Conservation (phyloP, 257 asterid genomes). For the Solanum rostratum region DNA sequence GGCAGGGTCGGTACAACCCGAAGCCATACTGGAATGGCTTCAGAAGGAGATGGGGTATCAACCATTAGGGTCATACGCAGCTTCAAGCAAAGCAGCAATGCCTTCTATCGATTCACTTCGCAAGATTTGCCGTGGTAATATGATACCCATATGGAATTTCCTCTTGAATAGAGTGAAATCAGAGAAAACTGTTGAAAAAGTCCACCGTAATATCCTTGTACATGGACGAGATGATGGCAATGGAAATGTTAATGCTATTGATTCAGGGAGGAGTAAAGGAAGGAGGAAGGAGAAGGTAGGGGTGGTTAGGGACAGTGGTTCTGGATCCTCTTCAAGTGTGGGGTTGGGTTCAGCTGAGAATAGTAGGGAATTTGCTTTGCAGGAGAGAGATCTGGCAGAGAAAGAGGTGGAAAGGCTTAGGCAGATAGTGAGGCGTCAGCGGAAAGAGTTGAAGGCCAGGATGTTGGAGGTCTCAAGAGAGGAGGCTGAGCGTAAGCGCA, state of each 20-base stretch:
- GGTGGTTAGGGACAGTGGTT: slow-evolving; percentile 8
- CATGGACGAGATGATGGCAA: slow-evolving; percentile 53
- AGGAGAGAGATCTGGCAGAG: slow-evolving; percentile 92
- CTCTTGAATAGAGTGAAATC: slow-evolving; percentile 79
- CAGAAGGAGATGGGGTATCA: slow-evolving; percentile 93
- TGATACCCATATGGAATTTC: slow-evolving; percentile 90
- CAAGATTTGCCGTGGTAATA: slow-evolving; percentile 88
- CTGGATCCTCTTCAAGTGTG: not conserved
- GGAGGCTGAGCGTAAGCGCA: slow-evolving; percentile 89
- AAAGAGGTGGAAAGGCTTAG: slow-evolving; percentile 96
- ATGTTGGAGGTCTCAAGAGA: slow-evolving; percentile 94
- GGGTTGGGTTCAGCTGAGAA: slow-evolving; percentile 13
- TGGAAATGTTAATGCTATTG: slow-evolving; percentile 19
- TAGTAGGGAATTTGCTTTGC: slow-evolving; percentile 80
- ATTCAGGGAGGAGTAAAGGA: slow-evolving; percentile 17
- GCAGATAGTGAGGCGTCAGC: slow-evolving; percentile 85
- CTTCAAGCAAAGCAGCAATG: slow-evolving; percentile 50
- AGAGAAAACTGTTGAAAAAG: slow-evolving; percentile 86
- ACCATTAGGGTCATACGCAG: slow-evolving; percentile 66
- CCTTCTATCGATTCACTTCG: slow-evolving; percentile 76
- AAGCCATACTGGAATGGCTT: slow-evolving; percentile 82
- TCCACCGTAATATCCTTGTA: slow-evolving; percentile 76
- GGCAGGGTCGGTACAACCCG: slow-evolving; percentile 59
- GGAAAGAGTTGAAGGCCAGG: slow-evolving; percentile 87
- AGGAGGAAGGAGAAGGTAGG: slow-evolving; percentile 16